Evolutionary conservation across 306 rosid genomes (phyloP).

Genomic region (Medicago arabica): DNA sequence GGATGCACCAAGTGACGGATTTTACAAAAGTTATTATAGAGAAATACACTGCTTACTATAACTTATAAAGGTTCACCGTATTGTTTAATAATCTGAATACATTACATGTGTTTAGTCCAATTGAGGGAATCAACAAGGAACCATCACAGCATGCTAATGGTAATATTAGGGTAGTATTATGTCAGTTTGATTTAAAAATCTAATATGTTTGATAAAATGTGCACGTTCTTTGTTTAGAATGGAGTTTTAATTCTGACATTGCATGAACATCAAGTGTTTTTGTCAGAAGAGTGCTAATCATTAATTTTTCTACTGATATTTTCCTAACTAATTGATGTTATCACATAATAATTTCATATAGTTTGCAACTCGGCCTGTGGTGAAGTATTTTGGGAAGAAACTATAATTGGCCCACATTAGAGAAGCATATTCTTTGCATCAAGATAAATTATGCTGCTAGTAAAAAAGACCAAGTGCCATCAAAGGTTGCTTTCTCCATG

Average conservation of each 20-base stretch:
- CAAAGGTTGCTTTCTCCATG: conserved; percentile 29
- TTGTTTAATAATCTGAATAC: not conserved
- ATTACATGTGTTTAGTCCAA: not conserved
- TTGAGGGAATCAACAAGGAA: not conserved
- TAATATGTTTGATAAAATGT: not conserved
- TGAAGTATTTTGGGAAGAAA: too few relatives aligned
- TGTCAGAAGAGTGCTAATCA: not conserved
- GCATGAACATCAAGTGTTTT: not conserved
- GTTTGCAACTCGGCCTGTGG: too few relatives aligned
- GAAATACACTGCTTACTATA: conserved; percentile 2
- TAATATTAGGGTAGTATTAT: not conserved
- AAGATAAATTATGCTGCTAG: conserved; percentile 3
- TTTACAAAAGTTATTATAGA: not conserved
- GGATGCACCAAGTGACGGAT: conserved; percentile 3
- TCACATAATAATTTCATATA: too few relatives aligned
- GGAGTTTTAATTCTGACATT: not conserved
- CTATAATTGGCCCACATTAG: not conserved
- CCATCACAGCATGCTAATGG: conserved; percentile 15
- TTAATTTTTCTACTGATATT: conserved; percentile 28
- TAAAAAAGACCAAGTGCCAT: not conserved
- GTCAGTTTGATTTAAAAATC: not conserved
- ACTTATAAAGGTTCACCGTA: not conserved
- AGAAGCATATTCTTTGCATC: conserved; percentile 40
- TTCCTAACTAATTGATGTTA: not conserved
- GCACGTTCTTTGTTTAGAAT: not conserved